These are phyloP conservation scores for Plasmodium berghei DNA, from an alignment of 169 alveolate species.

Conservation along the genomic window DNA sequence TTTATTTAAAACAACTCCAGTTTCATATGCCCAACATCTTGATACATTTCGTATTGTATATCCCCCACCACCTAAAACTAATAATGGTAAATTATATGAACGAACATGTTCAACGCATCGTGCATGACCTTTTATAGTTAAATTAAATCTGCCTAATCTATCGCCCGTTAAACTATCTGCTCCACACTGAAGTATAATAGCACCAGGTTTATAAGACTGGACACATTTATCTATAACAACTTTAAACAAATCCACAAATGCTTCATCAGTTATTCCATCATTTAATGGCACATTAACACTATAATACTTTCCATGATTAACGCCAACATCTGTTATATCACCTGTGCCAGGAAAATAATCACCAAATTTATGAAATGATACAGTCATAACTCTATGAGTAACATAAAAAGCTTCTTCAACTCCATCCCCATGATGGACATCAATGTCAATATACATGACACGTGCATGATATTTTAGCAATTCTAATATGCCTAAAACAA, in stretches of 20 bases:
- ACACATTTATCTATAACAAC: constrained; percentile 95
- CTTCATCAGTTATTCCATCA: constrained; percentile 98
- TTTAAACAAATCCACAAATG: constrained; percentile 93
- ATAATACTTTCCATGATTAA: constrained; percentile 95
- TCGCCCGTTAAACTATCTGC: constrained; percentile 98
- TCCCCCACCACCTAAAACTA: constrained; percentile 98
- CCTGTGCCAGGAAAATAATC: constrained; percentile 99
- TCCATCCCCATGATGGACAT: constrained; percentile 99
- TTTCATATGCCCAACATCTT: constrained; percentile 99
- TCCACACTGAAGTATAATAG: constrained; percentile 98
- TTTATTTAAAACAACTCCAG: constrained; percentile 94
- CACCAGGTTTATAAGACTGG: constrained; percentile 97
- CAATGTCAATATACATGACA: constrained; percentile 99
- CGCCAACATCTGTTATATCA: constrained; percentile 96
- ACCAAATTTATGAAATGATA: constrained; percentile 98
- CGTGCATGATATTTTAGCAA: constrained; percentile 97
- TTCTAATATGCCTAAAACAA: constrained; percentile 97
- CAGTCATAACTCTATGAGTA: constrained; percentile 98
- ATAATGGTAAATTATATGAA: constrained; percentile 93
- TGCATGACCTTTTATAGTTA: constrained; percentile 98
- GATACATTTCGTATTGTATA: constrained; percentile 99
- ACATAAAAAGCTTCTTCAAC: constrained; percentile 98
- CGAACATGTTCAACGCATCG: constrained; percentile 95
- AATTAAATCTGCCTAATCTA: constrained; percentile 97
- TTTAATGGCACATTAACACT: constrained; percentile 98